phyloP scores from a whole-genome alignment of 2,329 filamentous ascomycete genomes.

The Colletotrichum limetticola region DNA sequence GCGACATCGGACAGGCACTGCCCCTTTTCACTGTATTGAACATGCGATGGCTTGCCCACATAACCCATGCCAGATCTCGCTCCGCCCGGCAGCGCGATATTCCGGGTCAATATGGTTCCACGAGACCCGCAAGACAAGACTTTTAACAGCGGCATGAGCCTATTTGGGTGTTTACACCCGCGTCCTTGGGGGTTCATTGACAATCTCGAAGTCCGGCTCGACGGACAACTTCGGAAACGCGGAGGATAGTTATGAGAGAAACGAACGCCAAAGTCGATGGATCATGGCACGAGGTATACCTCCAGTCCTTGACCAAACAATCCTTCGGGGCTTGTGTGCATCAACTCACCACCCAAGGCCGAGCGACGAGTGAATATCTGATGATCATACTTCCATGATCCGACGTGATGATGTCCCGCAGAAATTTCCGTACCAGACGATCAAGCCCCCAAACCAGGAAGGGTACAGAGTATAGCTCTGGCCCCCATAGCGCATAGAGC shows the following conservation, averaged over 20 bases:
- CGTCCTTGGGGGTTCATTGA: not conserved
- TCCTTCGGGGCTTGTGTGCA: no score
- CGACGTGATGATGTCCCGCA: constrained; percentile 5
- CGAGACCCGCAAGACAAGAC: not conserved
- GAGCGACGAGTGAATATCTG: not conserved
- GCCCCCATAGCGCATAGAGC: not conserved
- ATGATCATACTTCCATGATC: constrained; percentile 5
- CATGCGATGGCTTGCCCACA: not conserved
- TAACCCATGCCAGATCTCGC: not conserved
- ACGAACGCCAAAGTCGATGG: not conserved
- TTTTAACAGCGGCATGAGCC: not conserved
- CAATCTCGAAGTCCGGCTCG: not conserved
- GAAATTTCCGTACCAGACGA: constrained; percentile 9
- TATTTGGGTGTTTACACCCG: not conserved
- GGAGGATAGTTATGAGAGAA: not conserved
- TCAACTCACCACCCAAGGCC: not conserved
- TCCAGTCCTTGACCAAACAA: no score
- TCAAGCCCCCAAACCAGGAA: not conserved
- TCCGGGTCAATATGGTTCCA: not conserved
- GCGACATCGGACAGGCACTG: not conserved
- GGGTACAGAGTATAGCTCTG: not conserved
- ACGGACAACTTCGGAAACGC: not conserved
- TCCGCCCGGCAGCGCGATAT: constrained; percentile 1
- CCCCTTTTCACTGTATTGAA: not conserved
- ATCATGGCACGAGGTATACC: no score